Percentiles rank a stretch among this genome's conserved stretches.
Evolutionary conservation across 306 rosid species (phyloP).

Genomic region (Cucumis hystrix): DNA sequence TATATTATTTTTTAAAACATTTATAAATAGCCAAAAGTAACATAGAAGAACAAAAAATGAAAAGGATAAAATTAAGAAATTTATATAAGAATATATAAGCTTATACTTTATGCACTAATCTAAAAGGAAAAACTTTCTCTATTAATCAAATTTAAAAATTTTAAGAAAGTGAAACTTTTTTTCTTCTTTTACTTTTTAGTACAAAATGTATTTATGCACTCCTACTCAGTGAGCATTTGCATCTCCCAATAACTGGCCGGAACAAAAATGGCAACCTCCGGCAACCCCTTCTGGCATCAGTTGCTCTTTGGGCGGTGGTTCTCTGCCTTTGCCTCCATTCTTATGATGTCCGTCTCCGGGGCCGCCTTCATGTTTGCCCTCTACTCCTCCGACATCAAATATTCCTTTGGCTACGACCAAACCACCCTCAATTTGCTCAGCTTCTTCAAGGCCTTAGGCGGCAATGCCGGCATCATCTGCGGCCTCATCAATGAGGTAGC

Average conservation of each 20-base stretch:
- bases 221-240: neutral
- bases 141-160: too few relatives aligned
- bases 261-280: neutral
- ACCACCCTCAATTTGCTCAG: slow-evolving; percentile 54
- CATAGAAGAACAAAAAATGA: too few relatives aligned
- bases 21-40: too few relatives aligned
- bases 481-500: slow-evolving; percentile 54
- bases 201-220: neutral
- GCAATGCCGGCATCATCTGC: slow-evolving; percentile 38
- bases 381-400: slow-evolving; percentile 43
- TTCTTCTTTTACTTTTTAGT: too few relatives aligned
- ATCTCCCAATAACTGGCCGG: neutral
- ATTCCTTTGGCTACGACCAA: slow-evolving; percentile 57
- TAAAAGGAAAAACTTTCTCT: too few relatives aligned
- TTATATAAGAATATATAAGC: too few relatives aligned
- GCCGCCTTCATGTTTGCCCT: slow-evolving; percentile 50
- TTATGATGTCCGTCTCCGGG: slow-evolving; percentile 53
- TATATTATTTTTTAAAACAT: too few relatives aligned
- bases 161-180: too few relatives aligned
- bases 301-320: slow-evolving; percentile 55
- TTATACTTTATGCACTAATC: too few relatives aligned
- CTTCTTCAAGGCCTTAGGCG: slow-evolving; percentile 73
- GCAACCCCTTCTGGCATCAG: slow-evolving; percentile 3
- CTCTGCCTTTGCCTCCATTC: slow-evolving; percentile 43
- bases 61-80: too few relatives aligned